A percentile compares a stretch with the other conserved stretches of the same genome.
Evolutionary conservation across 2,329 filamentous ascomycete genomes (phyloP).

Genomic region (Aspergillus puulaauensis): DNA sequence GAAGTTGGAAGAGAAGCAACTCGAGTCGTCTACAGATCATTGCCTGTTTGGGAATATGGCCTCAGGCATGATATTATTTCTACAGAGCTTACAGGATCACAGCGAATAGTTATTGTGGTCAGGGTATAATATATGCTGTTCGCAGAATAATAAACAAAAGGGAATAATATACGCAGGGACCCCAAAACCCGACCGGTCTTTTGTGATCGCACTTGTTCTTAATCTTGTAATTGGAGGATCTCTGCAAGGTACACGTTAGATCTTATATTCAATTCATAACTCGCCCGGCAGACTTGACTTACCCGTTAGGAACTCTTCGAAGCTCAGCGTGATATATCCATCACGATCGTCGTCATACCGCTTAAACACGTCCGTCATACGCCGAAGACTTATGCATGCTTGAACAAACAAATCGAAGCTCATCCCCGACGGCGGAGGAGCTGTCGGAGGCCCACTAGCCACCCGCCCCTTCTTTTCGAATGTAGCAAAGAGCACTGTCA

Average conservation of each 20-base stretch:
- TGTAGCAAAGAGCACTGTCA: constrained; percentile 79
- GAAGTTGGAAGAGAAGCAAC: neutral
- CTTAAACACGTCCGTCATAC: constrained; percentile 99
- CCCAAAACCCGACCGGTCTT: neutral
- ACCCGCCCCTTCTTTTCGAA: constrained; percentile 66
- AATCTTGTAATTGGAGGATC: constrained; percentile 38
- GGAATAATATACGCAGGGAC: neutral
- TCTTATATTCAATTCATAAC: neutral
- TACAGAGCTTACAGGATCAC: neutral
- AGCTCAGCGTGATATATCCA: constrained; percentile 82
- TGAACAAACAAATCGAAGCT: constrained; percentile 97
- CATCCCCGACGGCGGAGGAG: constrained; percentile 58
- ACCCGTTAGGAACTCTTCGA: constrained; percentile 75
- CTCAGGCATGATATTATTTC: neutral
- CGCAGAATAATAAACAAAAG: neutral
- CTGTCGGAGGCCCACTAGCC: constrained; percentile 36
- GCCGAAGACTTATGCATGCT: constrained; percentile 91
- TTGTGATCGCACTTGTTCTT: constrained; percentile 13
- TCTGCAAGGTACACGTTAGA: constrained; percentile 21
- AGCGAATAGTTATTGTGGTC: neutral
- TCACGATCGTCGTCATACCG: constrained; percentile 97
- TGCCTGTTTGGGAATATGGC: constrained; percentile 1
- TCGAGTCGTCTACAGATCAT: neutral
- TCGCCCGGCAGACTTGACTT: constrained; percentile 18
- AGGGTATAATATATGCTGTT: constrained; percentile 6